These are phyloP conservation scores for Fraxinus paxiana DNA, from an alignment of 305 asterid species.

Conservation along the genomic window DNA sequence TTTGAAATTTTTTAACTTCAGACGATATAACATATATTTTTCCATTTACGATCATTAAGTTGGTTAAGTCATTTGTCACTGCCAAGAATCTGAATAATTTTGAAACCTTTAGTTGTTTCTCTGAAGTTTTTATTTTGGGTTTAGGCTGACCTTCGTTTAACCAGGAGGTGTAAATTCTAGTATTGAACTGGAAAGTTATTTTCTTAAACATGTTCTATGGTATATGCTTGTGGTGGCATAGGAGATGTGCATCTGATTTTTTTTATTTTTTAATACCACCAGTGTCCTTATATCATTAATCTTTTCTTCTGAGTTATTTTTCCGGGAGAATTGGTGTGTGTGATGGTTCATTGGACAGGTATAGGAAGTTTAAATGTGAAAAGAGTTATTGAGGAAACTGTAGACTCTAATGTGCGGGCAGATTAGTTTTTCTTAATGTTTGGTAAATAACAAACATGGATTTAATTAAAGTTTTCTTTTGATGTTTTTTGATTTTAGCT, in stretches of 20 bases:
- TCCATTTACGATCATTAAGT: not conserved
- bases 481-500: not conserved
- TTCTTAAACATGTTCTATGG: not conserved
- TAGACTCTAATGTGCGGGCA: not conserved
- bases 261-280: not conserved
- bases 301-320: not conserved
- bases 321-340: not conserved
- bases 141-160: not conserved
- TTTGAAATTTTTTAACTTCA: not conserved
- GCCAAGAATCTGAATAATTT: slow-evolving; percentile 1
- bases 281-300: not conserved
- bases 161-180: not conserved
- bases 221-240: not conserved
- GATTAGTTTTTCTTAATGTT: not conserved
- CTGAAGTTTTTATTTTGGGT: slow-evolving; percentile 1
- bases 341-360: slow-evolving; percentile 5
- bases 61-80: not conserved
- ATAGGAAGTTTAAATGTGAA: not conserved
- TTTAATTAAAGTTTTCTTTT: not conserved
- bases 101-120: not conserved
- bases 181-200: not conserved
- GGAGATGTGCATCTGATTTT: not conserved
- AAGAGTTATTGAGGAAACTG: not conserved
- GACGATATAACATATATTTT: not conserved
- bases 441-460: not conserved